Conservation (phyloP, 495 filamentous ascomycete species). For the Trypethelium eluteriae region DNA sequence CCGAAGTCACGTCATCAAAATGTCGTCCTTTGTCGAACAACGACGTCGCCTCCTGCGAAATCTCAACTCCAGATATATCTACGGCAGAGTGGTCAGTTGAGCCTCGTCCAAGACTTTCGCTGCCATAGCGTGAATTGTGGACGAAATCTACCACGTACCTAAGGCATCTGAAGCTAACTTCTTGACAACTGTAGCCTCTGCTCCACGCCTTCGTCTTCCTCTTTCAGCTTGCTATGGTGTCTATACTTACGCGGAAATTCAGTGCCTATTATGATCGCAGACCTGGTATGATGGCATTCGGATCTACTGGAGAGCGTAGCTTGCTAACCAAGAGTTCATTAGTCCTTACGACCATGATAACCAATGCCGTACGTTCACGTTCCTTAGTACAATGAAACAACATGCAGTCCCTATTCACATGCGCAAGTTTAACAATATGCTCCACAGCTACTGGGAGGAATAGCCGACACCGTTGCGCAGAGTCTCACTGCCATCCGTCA, state of each 20-base stretch:
- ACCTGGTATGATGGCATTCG: constrained; percentile 52
- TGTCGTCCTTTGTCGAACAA: constrained; percentile 26
- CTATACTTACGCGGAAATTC: constrained; percentile 75
- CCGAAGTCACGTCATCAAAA: constrained; percentile 1
- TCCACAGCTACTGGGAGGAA: constrained; percentile 67
- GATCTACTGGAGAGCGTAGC: background rate
- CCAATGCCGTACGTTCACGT: constrained; percentile 67
- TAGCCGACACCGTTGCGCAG: constrained; percentile 94
- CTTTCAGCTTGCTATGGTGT: constrained; percentile 78
- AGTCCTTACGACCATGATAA: constrained; percentile 97
- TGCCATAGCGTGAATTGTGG: background rate
- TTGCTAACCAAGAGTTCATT: constrained; percentile 30
- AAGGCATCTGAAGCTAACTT: constrained; percentile 13
- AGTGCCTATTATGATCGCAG: constrained; percentile 84
- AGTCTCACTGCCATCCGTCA: constrained; percentile 75
- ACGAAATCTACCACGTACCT: background rate
- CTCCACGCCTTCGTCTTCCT: constrained; percentile 78
- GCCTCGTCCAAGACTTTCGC: background rate
- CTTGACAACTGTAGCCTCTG: constrained; percentile 55
- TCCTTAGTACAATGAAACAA: background rate
- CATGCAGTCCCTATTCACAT: background rate
- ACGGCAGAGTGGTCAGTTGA: constrained; percentile 34
- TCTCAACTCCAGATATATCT: constrained; percentile 39
- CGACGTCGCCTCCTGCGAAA: constrained; percentile 31
- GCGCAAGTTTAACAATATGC: constrained; percentile 13